phyloP scores from a whole-genome alignment of 2,329 filamentous ascomycete species.

The Celoporthe dispersa region DNA sequence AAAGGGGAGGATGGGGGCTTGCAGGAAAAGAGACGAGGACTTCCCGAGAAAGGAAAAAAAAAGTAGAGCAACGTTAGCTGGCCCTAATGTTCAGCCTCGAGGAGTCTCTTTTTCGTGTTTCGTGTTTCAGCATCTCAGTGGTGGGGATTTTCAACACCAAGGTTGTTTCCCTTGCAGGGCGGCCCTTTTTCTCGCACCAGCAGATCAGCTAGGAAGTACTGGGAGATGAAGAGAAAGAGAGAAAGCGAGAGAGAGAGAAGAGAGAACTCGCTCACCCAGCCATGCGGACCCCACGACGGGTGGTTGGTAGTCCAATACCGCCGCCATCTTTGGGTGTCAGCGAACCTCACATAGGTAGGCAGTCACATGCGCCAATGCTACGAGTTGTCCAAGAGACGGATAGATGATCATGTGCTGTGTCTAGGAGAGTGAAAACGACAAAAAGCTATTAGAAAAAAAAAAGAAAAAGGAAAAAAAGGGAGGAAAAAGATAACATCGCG shows the following conservation, averaged over 20 bases:
- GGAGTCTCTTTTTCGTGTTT: background rate
- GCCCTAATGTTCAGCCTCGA: no score
- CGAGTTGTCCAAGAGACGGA: background rate
- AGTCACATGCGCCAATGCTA: background rate
- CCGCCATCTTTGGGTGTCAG: background rate
- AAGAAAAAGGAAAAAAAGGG: conserved; percentile 3
- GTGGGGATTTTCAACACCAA: no score
- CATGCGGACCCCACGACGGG: background rate
- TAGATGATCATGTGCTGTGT: background rate
- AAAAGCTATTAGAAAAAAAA: conserved; percentile 22
- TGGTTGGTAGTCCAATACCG: background rate
- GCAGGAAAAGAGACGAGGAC: no score
- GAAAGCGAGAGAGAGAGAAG: no score
- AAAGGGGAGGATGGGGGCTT: no score
- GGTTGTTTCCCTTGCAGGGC: no score
- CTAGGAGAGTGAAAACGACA: background rate
- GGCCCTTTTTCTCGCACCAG: background rate
- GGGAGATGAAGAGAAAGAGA: no score
- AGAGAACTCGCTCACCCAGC: background rate
- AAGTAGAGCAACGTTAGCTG: no score
- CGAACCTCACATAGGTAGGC: background rate
- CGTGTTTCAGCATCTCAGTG: background rate
- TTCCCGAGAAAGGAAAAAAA: no score
- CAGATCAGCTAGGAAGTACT: no score
- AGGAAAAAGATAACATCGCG: conserved; percentile 17